phyloP scores from a whole-genome alignment of 495 filamentous ascomycete genomes.

The Lasiosphaeris hirsuta region DNA sequence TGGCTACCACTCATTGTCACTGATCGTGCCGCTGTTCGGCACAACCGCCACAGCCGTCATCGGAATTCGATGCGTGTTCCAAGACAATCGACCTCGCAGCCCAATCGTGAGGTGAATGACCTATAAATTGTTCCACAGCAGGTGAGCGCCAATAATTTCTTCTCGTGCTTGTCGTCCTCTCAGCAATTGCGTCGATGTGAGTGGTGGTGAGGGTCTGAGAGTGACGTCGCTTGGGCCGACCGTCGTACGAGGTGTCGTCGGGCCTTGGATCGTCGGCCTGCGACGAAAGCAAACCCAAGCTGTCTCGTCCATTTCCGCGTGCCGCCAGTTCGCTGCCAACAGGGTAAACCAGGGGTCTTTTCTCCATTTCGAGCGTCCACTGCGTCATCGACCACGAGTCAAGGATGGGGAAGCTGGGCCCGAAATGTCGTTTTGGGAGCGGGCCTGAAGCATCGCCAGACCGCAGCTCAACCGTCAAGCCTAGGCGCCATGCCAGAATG shows the following conservation, averaged over 20 bases:
- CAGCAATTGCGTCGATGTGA: not conserved
- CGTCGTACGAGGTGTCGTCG: not conserved
- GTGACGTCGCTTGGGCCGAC: constrained; percentile 12
- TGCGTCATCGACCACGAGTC: too few relatives aligned
- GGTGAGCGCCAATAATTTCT: not conserved
- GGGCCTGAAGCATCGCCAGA: too few relatives aligned
- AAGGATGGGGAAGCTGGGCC: too few relatives aligned
- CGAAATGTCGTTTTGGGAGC: too few relatives aligned
- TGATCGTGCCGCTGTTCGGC: not conserved
- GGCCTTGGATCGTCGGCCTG: not conserved
- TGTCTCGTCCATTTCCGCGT: not conserved
- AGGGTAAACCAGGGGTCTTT: too few relatives aligned
- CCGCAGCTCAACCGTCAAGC: too few relatives aligned
- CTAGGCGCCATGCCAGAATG: too few relatives aligned
- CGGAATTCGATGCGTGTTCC: too few relatives aligned
- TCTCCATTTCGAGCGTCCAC: too few relatives aligned
- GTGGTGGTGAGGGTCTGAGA: constrained; percentile 2
- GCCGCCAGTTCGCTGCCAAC: too few relatives aligned
- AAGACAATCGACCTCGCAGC: not conserved
- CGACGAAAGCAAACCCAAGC: not conserved
- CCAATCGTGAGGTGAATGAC: constrained; percentile 5
- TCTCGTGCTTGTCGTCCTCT: not conserved
- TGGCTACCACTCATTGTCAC: not conserved
- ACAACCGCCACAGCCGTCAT: not conserved
- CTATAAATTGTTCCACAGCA: not conserved